Evolutionary conservation across 2,329 filamentous ascomycete species (phyloP), one percentile per base, ranked within the genome.

Genomic region (Ophiosphaerella korrae): DNA sequence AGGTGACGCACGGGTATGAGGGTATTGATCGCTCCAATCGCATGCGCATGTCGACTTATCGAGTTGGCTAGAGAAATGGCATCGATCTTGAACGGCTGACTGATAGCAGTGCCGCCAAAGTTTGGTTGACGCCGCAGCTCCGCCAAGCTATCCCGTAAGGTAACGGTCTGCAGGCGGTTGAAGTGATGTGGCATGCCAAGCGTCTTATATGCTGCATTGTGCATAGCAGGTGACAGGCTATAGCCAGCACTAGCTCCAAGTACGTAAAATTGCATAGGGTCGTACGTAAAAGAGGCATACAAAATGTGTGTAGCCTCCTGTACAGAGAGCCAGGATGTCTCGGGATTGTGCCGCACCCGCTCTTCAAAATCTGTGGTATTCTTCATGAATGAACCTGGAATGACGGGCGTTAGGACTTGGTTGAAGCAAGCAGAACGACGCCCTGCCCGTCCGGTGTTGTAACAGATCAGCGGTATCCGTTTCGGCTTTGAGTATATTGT

Each of bases 11-110:
- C 80, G 0, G 89, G 88, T 18, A 92, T 84, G 13, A 92, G 72
- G 0, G 88, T 91, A 55, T 92, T 92, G 44, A 90, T 83, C 1
- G 88, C 88, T 0, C 88, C 88, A 49, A 92, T 91, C 1, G 87
- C 87, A 39, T 81, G 83, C 1, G 88, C 88, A 63, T 92, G 88
- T 8, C 82, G 82, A 56, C 87, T 90, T 51, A 90, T 78, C 0
- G 85, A 81, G 58, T 86, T 81, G 29, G 88, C 79, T 14, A 84
- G 79, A 2, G 82, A 78, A 53, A 89, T 82, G 7, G 88, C 82
- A 59, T 88, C 84, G 1, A 89, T 85, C 62, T 89, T 90, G 77
- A 88, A 91, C 0, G 89, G 88, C 24, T 89, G 78, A 24, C 85
- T 86, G 43, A 92, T 80, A 18, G 87, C 88, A 2, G 87, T 83